These are phyloP conservation scores for Penicillium malachiteum DNA, from an alignment of 495 filamentous ascomycete genomes.

Conservation along the genomic window DNA sequence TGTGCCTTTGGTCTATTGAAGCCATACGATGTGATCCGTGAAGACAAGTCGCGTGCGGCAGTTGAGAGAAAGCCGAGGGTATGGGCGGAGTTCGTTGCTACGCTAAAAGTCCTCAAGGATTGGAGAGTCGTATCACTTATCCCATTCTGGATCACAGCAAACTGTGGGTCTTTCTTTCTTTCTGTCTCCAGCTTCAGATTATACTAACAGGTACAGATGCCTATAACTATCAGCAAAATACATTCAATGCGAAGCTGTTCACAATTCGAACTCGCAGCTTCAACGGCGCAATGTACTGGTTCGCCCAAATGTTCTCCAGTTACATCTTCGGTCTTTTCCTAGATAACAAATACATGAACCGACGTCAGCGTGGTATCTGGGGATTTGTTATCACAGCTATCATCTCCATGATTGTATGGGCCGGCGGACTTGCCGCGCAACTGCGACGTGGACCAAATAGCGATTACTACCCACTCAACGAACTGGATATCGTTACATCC, in stretches of 20 bases:
- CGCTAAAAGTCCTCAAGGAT: conserved; percentile 1
- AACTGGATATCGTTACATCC: background rate
- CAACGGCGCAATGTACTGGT: conserved; percentile 5
- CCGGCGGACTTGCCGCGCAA: background rate
- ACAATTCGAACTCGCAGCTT: conserved; percentile 2
- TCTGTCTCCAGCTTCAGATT: background rate
- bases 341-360: conserved; percentile 7
- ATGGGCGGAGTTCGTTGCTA: background rate
- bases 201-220: background rate
- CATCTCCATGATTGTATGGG: conserved; percentile 2
- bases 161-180: conserved; percentile 1
- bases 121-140: conserved; percentile 6
- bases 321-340: conserved; percentile 7
- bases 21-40: conserved; percentile 6
- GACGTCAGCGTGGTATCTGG: conserved; percentile 3
- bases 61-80: background rate
- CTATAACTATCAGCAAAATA: conserved; percentile 9
- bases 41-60: conserved; percentile 4
- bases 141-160: conserved; percentile 8
- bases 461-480: background rate
- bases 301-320: conserved; percentile 6
- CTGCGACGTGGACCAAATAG: background rate
- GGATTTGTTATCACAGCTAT: background rate
- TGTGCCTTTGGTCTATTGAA: conserved; percentile 1
- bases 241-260: conserved; percentile 1